Conservation (phyloP, 2,329 filamentous ascomycete species). For the Colletotrichum liriopes region DNA sequence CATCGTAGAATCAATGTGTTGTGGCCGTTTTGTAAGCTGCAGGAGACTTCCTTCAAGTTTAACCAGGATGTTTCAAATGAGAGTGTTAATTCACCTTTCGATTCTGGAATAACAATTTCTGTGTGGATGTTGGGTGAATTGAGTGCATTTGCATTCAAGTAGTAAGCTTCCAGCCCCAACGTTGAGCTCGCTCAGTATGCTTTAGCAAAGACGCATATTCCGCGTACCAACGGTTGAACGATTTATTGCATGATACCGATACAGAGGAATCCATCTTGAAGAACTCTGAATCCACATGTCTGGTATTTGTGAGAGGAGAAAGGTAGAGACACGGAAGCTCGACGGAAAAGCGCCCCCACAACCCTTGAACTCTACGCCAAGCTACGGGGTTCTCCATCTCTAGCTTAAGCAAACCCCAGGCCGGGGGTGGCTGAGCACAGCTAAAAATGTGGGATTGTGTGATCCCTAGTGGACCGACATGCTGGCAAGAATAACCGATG, state of each 20-base stretch:
- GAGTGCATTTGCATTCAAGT: no score
- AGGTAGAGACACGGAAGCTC: background rate
- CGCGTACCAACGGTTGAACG: no score
- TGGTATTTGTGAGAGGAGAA: background rate
- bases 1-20: background rate
- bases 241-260: background rate
- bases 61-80: no score
- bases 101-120: background rate
- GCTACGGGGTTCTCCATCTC: conserved; percentile 7
- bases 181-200: background rate
- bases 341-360: conserved; percentile 27
- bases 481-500: conserved; percentile 35
- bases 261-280: no score
- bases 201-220: background rate
- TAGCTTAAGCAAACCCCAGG: conserved; percentile 5
- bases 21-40: background rate
- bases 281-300: background rate
- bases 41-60: background rate
- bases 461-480: background rate
- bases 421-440: conserved; percentile 39
- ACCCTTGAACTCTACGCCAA: conserved; percentile 31
- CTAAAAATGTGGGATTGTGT: conserved; percentile 24
- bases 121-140: background rate
- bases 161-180: no score
- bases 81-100: background rate